Conservation (phyloP, 805 yeast genomes). For the Clavispora carvajalis region DNA sequence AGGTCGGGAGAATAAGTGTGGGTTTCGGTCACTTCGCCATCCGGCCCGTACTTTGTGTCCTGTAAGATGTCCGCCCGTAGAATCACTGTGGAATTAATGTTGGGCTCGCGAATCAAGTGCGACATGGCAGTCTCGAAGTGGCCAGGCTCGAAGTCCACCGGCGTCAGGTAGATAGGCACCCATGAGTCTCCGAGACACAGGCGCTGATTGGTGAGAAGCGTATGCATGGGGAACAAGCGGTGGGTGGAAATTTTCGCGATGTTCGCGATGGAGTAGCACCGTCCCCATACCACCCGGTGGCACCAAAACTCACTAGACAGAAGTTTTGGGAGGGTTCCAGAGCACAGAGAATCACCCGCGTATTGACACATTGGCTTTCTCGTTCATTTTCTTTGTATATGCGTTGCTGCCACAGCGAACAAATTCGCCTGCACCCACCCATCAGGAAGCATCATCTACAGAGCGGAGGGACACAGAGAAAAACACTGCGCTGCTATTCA, state of each 20-base stretch:
- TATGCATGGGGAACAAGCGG: background rate
- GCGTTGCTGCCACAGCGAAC: too few relatives aligned
- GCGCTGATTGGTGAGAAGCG: background rate
- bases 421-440: too few relatives aligned
- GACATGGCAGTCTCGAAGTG: slow-evolving; percentile 76
- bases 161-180: slow-evolving; percentile 52
- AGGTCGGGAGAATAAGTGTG: slow-evolving; percentile 24
- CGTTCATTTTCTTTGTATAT: too few relatives aligned
- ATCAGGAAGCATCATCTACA: too few relatives aligned
- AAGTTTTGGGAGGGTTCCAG: too few relatives aligned
- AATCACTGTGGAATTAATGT: slow-evolving; percentile 87
- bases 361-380: too few relatives aligned
- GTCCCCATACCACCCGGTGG: too few relatives aligned
- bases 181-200: slow-evolving; percentile 49
- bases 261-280: background rate
- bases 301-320: too few relatives aligned
- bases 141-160: slow-evolving; percentile 42
- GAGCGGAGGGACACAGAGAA: too few relatives aligned
- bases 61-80: slow-evolving; percentile 78
- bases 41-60: slow-evolving; percentile 41
- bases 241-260: slow-evolving; percentile 1
- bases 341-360: too few relatives aligned
- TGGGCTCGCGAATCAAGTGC: slow-evolving; percentile 75
- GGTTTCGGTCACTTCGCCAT: slow-evolving; percentile 16
- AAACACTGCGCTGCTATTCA: too few relatives aligned